Base-by-base conservation (phyloP, 2,329 filamentous ascomycete genomes). In the Fusarium nelsonii region DNA sequence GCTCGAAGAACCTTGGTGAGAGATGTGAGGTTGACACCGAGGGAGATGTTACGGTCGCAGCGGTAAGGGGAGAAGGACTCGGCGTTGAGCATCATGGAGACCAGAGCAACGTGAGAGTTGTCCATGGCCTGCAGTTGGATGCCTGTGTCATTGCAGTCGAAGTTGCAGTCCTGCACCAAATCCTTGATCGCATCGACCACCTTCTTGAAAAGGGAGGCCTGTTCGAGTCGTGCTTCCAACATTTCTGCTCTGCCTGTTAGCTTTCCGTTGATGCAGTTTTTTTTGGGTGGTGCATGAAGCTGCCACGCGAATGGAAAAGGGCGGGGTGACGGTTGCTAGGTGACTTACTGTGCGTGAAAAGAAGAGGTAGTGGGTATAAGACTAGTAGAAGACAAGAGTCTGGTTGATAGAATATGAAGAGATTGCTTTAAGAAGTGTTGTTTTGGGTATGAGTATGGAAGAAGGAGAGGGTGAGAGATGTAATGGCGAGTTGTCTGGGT, bases 111-210 rank as follows among this genome's bases (percentile, higher is more conserved):
- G 84, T 99, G 96, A 51, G 94, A 98, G 89, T 98, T 99, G 87
- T 99, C 96, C 97, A 99, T 99, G 78, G 96, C 96, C 84, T 99
- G 96, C 58, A 99, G 92, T 52, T 95, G 94, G 78, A 99, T 96
- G 68, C 96, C 96, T 57, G 93, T 95, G 87, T 99, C 97, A 91
- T 98, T 99, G 91, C 97, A 99, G 87, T 99, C 96, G 84, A 99
- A 99, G 85, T 99, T 99, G 90, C 96, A 99, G 84, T 99, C 96
- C 83, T 98, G 96, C 55, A 99, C 96, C 52, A 99, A 90, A 78
- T 99, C 96, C 84, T 97, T 98, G 90, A 99, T 97, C 75, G 97
- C 93, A 80, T 99, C 97, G 77, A 99, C 94, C 69, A 98, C 93
- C 92, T 96, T 97, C 87, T 99, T 99, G 80, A 99, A 88, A 81